These are phyloP conservation scores for Termitomyces sp. DNA, from an alignment of 768 basidiomycete genomes.

Conservation along the genomic window DNA sequence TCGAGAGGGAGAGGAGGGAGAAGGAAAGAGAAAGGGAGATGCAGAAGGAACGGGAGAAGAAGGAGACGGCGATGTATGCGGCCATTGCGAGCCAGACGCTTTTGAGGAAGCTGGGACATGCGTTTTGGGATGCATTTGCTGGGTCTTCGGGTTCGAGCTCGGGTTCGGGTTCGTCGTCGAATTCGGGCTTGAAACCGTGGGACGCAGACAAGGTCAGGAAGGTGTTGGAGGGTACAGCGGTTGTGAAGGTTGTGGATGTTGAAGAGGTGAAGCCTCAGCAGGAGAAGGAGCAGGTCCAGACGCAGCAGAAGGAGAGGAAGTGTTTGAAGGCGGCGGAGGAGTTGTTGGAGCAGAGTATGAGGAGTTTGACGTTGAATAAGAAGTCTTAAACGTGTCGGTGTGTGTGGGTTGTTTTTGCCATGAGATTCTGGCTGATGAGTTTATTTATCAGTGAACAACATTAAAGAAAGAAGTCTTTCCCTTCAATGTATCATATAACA, in stretches of 20 bases:
- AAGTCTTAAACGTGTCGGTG: slow-evolving; percentile 22
- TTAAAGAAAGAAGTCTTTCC: not conserved
- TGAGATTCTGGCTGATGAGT: not conserved
- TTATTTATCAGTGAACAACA: not conserved
- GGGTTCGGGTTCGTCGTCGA: slow-evolving; percentile 7
- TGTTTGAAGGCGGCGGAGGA: slow-evolving; percentile 26
- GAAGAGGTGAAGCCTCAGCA: slow-evolving; percentile 25
- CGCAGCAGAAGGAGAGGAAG: slow-evolving; percentile 23
- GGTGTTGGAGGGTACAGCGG: slow-evolving; percentile 80
- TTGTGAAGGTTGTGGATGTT: slow-evolving; percentile 74
- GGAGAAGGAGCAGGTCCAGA: not conserved
- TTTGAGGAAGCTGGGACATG: slow-evolving; percentile 59
- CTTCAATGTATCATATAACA: not conserved
- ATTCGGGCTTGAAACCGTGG: slow-evolving; percentile 32
- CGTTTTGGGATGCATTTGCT: slow-evolving; percentile 91
- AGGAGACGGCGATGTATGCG: slow-evolving; percentile 55
- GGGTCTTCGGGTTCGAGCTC: slow-evolving; percentile 31
- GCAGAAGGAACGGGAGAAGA: slow-evolving; percentile 29
- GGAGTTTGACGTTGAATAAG: slow-evolving; percentile 57
- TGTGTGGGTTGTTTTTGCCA: not conserved
- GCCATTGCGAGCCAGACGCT: slow-evolving; percentile 79
- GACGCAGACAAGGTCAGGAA: slow-evolving; percentile 79
- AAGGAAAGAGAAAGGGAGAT: slow-evolving; percentile 21
- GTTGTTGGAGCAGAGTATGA: slow-evolving; percentile 65
- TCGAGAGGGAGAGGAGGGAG: slow-evolving; percentile 18